Base-by-base conservation (phyloP, 1,284 basidiomycete species). In the Sporisorium reilianum region DNA sequence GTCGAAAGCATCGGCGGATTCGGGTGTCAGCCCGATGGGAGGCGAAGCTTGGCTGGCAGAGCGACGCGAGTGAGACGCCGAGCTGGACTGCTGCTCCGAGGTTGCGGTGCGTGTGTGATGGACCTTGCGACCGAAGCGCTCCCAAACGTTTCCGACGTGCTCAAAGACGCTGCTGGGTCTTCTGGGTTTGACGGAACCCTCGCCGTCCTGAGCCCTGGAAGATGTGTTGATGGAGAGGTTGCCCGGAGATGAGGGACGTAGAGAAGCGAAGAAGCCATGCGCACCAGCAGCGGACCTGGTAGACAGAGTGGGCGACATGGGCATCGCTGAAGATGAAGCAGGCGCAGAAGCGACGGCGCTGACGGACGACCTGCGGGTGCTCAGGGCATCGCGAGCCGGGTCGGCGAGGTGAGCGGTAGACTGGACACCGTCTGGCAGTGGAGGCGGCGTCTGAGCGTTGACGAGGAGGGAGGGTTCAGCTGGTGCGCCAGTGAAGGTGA, bases 131-230 rank as follows among this genome's bases (percentile, higher is more conserved):
- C 78, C 76, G 54, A 79, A 78, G 6, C 77, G 72, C 51, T 80
- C 79, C 59, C 73, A 76, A 9, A 81, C 71, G 32, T 67, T 78
- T 44, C 78, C 78, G 34, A 78, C 77, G n/a, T 78, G 75, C 34
- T 81, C 79, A 28, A 81, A 75, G 44, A 80, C 78, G 62, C 78
- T 81, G 70, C 79, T 78, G 9, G 78, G 75, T 20, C 74, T 53
- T 22, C 73, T 54, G 23, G 73, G 30, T 26, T 63, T 71, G 20
- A 44, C 53, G 16, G 32, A 38, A 12, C 16, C 6, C 7, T 73
- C 70, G 10, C 55, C 48, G 4, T 73, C 70, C 16, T 67, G 56
- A 5, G 36, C n/a, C 25, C 40, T 55, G 16, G 54, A 46, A 20
- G 59, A 53, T 7, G 61, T 44, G 20, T 52, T 26, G 23, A 42